A percentile compares a stretch with the other conserved stretches of the same genome.
Conservation (phyloP, 1,139 yeast genomes). For the Geotrichum klebahnii region DNA sequence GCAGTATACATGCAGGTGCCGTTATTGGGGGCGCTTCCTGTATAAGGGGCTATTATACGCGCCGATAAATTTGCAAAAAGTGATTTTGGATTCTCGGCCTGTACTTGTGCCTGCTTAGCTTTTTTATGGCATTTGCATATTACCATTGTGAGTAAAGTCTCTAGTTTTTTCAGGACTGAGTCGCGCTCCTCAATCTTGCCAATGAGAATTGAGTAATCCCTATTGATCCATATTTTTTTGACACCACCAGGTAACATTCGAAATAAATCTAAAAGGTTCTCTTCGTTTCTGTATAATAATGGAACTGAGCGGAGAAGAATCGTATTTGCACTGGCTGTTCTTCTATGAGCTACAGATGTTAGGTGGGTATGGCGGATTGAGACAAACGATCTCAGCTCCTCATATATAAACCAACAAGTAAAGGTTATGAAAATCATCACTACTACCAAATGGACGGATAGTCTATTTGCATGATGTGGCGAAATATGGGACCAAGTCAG, state of each 20-base stretch:
- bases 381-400: conserved; percentile 31
- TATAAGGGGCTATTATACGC: not conserved
- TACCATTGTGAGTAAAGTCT: conserved; percentile 24
- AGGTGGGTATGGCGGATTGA: conserved; percentile 29
- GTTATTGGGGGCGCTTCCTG: not conserved
- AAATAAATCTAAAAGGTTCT: conserved; percentile 23
- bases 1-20: not conserved
- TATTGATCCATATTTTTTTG: conserved; percentile 34
- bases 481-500: conserved; percentile 34
- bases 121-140: conserved; percentile 15
- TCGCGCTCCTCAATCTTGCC: conserved; percentile 25
- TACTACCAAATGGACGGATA: conserved; percentile 31
- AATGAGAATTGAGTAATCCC: conserved; percentile 29
- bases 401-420: conserved; percentile 25
- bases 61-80: not conserved
- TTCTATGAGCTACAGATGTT: conserved; percentile 24
- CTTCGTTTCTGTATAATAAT: conserved; percentile 16
- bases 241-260: conserved; percentile 30
- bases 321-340: conserved; percentile 31
- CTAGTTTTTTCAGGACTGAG: conserved; percentile 25
- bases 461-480: conserved; percentile 23
- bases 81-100: conserved; percentile 14
- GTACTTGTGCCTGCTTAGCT: conserved; percentile 2
- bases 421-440: conserved; percentile 25
- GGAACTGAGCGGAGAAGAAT: conserved; percentile 32